Evolutionary conservation across 495 filamentous ascomycete genomes (phyloP).

Genomic region (Hyaloscypha variabilis): DNA sequence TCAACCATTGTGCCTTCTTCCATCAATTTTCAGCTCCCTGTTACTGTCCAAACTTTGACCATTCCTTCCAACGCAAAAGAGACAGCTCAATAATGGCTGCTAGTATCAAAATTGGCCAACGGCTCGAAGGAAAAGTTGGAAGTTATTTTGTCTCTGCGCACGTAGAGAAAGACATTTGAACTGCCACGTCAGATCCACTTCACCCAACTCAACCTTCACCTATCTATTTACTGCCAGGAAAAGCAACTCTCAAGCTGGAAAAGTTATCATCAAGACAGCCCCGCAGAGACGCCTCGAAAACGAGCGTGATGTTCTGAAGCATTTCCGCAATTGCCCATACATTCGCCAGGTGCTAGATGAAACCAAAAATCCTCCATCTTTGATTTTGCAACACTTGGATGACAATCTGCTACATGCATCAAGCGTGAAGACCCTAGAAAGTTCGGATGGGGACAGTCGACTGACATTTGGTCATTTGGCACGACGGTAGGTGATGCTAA

Average conservation of each 20-base stretch:
- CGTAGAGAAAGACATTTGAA: slow-evolving; percentile 36
- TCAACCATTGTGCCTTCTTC: slow-evolving; percentile 4
- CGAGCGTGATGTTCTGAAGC: slow-evolving; percentile 44
- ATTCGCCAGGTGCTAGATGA: slow-evolving; percentile 44
- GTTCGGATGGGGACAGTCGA: slow-evolving; percentile 33
- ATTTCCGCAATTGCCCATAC: slow-evolving; percentile 41
- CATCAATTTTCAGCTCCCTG: background rate
- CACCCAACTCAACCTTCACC: slow-evolving; percentile 7
- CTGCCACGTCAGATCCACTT: slow-evolving; percentile 39
- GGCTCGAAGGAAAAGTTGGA: slow-evolving; percentile 23
- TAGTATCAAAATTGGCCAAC: slow-evolving; percentile 25
- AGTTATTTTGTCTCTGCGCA: slow-evolving; percentile 27
- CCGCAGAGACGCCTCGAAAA: slow-evolving; percentile 42
- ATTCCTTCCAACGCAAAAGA: slow-evolving; percentile 13
- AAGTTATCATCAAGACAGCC: slow-evolving; percentile 43
- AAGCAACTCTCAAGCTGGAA: slow-evolving; percentile 34
- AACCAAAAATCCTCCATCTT: slow-evolving; percentile 40
- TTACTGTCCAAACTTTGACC: background rate
- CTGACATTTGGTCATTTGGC: slow-evolving; percentile 24
- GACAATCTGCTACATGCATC: slow-evolving; percentile 28
- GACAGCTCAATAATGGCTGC: slow-evolving; percentile 20
- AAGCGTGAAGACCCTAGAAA: slow-evolving; percentile 37
- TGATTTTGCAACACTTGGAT: slow-evolving; percentile 47
- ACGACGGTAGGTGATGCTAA: slow-evolving; percentile 18
- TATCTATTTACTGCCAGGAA: slow-evolving; percentile 25